Conservation (phyloP, 257 asterid genomes). For the Gentiana macrophylla region DNA sequence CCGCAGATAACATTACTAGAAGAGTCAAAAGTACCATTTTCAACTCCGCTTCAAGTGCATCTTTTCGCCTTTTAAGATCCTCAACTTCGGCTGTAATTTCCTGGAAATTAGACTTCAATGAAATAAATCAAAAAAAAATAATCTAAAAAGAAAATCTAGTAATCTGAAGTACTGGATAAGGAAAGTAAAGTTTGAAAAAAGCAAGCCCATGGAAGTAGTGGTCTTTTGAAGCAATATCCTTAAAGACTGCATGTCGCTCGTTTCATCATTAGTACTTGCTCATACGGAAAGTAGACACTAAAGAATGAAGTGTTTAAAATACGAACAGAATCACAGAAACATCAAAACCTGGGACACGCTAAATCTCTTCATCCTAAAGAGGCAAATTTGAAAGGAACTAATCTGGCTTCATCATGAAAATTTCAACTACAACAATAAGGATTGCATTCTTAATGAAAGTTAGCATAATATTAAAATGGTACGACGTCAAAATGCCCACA, state of each 20-base stretch:
- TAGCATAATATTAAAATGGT: not conserved
- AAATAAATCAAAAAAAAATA: no score
- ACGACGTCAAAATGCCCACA: not conserved
- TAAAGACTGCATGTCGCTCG: no score
- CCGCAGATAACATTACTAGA: constrained; percentile 3
- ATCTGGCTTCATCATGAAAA: not conserved
- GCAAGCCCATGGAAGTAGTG: no score
- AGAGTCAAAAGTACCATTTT: constrained; percentile 40
- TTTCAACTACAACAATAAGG: not conserved
- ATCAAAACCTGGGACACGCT: no score
- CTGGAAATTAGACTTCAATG: constrained; percentile 32
- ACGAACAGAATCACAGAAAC: no score
- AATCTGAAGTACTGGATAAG: no score
- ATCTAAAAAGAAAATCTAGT: no score
- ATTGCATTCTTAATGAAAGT: not conserved
- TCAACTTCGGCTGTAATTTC: constrained; percentile 54
- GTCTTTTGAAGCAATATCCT: no score
- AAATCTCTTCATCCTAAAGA: not conserved
- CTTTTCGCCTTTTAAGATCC: constrained; percentile 49
- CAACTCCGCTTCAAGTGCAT: constrained; percentile 66
- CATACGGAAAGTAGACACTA: no score
- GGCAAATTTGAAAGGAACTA: not conserved
- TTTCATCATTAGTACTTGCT: no score
- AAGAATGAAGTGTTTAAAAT: no score
- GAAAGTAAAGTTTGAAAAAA: no score